phyloP scores from a whole-genome alignment of 73 alveolate species.

The Effrenium voratum region DNA sequence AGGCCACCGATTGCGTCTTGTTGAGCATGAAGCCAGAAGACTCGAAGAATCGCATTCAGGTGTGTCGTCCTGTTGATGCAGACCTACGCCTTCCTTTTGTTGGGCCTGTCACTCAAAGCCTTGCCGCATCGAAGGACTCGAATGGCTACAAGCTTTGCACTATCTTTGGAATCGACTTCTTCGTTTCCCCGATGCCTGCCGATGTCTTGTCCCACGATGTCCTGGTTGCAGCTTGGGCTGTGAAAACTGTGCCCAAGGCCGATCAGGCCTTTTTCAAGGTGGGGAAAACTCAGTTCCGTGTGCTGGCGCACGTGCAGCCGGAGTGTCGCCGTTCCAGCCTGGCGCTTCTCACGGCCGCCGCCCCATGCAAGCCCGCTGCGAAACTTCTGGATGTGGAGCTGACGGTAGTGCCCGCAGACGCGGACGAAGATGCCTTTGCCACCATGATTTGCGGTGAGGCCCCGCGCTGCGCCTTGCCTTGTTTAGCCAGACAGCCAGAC shows the following conservation, averaged over 20 bases:
- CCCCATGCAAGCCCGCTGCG: neutral
- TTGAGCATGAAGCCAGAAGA: neutral
- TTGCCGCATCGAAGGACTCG: neutral
- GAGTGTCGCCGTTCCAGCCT: no score
- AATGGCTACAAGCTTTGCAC: neutral
- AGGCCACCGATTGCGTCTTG: neutral
- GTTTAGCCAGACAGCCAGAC: neutral
- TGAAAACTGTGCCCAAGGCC: neutral
- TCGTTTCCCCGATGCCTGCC: neutral
- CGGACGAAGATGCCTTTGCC: neutral
- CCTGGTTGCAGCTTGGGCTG: neutral
- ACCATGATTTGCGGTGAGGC: neutral
- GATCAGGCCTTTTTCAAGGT: neutral
- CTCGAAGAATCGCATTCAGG: neutral
- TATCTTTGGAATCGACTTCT: neutral
- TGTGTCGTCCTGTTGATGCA: neutral
- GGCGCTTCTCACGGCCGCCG: no score
- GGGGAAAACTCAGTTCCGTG: neutral
- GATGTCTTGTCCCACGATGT: constrained; percentile 1
- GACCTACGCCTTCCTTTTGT: neutral
- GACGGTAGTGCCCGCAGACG: neutral
- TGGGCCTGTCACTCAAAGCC: neutral
- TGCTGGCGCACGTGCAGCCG: neutral
- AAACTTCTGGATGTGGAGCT: neutral
- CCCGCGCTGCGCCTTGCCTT: neutral